These are phyloP conservation scores for Paralagenidium karlingii DNA, from an alignment of 352 stramenopile species.

Conservation along the genomic window DNA sequence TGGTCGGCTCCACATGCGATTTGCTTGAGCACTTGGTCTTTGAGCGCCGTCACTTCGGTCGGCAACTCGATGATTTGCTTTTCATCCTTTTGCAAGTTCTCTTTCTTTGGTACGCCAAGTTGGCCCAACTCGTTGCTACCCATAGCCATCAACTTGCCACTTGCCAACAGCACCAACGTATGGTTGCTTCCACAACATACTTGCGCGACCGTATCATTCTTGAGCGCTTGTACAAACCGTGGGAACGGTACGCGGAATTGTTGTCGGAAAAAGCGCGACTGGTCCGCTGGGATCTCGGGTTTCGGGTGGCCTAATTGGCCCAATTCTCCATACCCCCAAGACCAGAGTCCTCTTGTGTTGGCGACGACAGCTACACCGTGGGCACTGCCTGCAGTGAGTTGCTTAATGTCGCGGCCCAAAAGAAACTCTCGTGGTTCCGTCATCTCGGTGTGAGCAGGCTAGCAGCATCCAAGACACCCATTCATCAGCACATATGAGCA, in stretches of 20 bases:
- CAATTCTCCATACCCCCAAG: constrained; percentile 57
- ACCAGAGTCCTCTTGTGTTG: constrained; percentile 59
- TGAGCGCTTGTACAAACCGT: constrained; percentile 41
- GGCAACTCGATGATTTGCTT: constrained; percentile 22
- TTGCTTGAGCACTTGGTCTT: constrained; percentile 18
- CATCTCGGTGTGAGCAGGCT: constrained; percentile 39
- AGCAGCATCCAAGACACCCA: constrained; percentile 2
- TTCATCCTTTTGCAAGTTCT: constrained; percentile 17
- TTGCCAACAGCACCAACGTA: constrained; percentile 48
- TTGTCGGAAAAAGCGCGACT: constrained; percentile 71
- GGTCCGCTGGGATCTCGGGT: constrained; percentile 21
- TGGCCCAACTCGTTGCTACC: constrained; percentile 68
- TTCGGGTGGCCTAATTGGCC: constrained; percentile 60
- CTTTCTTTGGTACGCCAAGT: constrained; percentile 20
- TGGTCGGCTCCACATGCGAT: constrained; percentile 50
- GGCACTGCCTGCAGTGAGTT: constrained; percentile 39
- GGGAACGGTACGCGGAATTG: constrained; percentile 61
- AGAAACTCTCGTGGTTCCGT: constrained; percentile 58
- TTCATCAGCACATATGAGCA: too few species aligned
- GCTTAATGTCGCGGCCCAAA: constrained; percentile 49
- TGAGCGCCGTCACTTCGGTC: constrained; percentile 10
- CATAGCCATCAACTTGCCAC: constrained; percentile 49
- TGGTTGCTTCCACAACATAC: constrained; percentile 58
- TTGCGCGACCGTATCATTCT: constrained; percentile 30
- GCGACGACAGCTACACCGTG: constrained; percentile 38